Conservation (phyloP, 2,329 filamentous ascomycete genomes). For the Leptographium radiaticola region DNA sequence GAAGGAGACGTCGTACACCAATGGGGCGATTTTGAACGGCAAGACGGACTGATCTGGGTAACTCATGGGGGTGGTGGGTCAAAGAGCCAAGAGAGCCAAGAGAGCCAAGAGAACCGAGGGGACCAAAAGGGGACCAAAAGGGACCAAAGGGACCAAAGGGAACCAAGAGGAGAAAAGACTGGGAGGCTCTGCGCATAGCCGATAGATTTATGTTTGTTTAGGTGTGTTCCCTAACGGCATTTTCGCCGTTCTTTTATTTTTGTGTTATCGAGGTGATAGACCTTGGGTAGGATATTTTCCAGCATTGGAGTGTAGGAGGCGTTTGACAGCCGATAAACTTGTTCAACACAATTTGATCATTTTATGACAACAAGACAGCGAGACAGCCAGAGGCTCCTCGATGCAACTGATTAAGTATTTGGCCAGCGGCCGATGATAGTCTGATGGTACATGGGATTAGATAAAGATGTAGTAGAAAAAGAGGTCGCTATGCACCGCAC, state of each 20-base stretch:
- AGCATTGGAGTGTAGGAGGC: background rate
- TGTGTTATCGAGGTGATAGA: background rate
- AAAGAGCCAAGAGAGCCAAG: too few species aligned
- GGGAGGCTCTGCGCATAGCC: slow-evolving; percentile 11
- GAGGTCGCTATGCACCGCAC: background rate
- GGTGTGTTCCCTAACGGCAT: background rate
- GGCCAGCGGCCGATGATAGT: too few species aligned
- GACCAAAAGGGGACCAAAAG: background rate
- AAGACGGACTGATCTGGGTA: slow-evolving; percentile 14
- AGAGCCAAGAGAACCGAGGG: background rate
- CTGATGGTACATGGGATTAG: too few species aligned
- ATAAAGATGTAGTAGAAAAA: background rate
- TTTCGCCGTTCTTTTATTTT: background rate
- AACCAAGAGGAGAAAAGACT: background rate
- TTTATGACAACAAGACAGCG: too few species aligned
- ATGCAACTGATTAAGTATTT: too few species aligned
- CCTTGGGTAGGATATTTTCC: too few species aligned
- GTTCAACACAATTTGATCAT: background rate
- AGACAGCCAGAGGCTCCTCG: too few species aligned
- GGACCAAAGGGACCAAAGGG: background rate
- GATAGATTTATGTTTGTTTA: background rate
- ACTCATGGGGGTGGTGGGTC: too few species aligned
- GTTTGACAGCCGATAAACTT: background rate
- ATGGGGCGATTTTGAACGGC: slow-evolving; percentile 15
- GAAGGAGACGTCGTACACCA: slow-evolving; percentile 15